Conservation (phyloP, 257 asterid species). For the Nicotiana attenuata region DNA sequence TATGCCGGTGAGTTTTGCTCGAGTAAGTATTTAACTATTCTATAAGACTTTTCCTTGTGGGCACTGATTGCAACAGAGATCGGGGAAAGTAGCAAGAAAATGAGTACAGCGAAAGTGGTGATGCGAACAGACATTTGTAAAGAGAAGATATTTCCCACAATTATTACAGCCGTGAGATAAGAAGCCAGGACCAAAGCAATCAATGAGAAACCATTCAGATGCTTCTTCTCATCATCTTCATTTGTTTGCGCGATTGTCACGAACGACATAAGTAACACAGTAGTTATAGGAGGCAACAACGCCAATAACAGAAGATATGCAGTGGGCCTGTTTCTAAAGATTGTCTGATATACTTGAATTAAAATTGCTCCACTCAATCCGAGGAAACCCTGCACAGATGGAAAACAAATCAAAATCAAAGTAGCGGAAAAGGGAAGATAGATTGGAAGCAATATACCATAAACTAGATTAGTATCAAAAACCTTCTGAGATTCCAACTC, state of each 20-base stretch:
- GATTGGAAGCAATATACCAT: neutral
- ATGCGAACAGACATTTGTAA: slow-evolving; percentile 35
- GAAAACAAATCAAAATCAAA: neutral
- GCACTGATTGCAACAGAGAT: slow-evolving; percentile 46
- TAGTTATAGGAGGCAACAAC: slow-evolving; percentile 11
- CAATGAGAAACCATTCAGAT: slow-evolving; percentile 57
- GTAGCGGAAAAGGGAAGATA: neutral
- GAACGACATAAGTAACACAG: slow-evolving; percentile 68
- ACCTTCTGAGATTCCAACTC: neutral
- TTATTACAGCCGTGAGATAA: slow-evolving; percentile 61
- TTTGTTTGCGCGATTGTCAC: slow-evolving; percentile 45
- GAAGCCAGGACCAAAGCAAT: slow-evolving; percentile 59
- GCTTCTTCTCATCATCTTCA: slow-evolving; percentile 65
- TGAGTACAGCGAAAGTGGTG: slow-evolving; percentile 37
- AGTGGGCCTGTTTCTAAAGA: slow-evolving; percentile 69
- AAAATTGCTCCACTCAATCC: slow-evolving; percentile 92
- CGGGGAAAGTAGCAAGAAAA: slow-evolving; percentile 55
- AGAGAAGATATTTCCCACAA: slow-evolving; percentile 46
- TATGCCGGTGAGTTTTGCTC: slow-evolving; percentile 56
- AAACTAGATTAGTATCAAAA: neutral
- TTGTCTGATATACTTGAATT: slow-evolving; percentile 63
- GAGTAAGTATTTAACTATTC: slow-evolving; percentile 53
- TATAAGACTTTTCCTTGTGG: slow-evolving; percentile 50
- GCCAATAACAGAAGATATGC: slow-evolving; percentile 53
- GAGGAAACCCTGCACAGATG: slow-evolving; percentile 66